A percentile compares a stretch with the other conserved stretches of the same genome.
Conservation (phyloP, 495 filamentous ascomycete genomes). For the Hypoxylon intermedium region DNA sequence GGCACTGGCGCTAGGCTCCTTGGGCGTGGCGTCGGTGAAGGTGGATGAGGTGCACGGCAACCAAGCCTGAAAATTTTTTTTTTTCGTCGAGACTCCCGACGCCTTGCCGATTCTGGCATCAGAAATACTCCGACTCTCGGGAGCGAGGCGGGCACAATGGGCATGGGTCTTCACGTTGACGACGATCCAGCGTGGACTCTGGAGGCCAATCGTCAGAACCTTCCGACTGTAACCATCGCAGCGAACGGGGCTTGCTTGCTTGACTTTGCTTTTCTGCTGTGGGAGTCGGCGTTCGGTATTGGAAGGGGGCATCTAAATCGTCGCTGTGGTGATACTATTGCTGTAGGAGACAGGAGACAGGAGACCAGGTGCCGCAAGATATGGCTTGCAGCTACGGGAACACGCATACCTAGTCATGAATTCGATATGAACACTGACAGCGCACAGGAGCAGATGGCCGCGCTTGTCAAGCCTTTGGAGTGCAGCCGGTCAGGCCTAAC, state of each 20-base stretch:
- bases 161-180: not conserved
- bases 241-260: constrained; percentile 17
- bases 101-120: constrained; percentile 15
- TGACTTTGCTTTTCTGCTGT: not conserved
- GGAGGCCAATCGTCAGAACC: constrained; percentile 1
- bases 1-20: constrained; percentile 14
- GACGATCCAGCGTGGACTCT: constrained; percentile 6
- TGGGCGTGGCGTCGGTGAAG: not conserved
- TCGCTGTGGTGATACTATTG: no score
- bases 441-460: not conserved
- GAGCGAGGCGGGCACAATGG: constrained; percentile 10
- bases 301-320: not conserved
- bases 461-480: not conserved
- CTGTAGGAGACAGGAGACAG: no score
- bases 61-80: not conserved
- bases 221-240: constrained; percentile 21
- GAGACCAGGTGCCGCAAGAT: not conserved
- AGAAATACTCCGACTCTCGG: constrained; percentile 29
- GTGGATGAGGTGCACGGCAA: constrained; percentile 6
- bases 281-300: constrained; percentile 1
- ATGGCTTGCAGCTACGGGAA: not conserved
- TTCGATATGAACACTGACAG: not conserved
- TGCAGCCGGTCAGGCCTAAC: constrained; percentile 8
- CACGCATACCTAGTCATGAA: not conserved
- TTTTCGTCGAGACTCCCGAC: constrained; percentile 12